Evolutionary conservation across 305 asterid species (phyloP).

Genomic region (Rubia peregrina): DNA sequence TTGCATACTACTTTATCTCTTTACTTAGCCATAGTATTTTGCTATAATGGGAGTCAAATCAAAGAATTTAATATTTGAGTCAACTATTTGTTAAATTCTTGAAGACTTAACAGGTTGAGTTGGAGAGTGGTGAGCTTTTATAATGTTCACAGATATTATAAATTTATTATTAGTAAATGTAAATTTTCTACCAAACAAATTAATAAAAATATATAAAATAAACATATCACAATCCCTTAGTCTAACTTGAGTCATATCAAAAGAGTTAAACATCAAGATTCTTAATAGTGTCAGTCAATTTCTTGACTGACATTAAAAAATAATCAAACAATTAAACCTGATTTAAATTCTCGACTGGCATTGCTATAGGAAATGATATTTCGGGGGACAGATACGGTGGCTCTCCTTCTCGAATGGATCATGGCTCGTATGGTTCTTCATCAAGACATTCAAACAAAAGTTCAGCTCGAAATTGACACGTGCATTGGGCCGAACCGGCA

Average conservation of each 20-base stretch:
- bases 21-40: not conserved
- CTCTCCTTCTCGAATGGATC: constrained; percentile 57
- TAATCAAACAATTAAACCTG: too few species aligned
- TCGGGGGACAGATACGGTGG: constrained; percentile 59
- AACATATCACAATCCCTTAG: too few species aligned
- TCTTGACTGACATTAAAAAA: too few species aligned
- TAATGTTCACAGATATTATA: too few species aligned
- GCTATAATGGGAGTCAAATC: constrained; percentile 2
- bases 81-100: not conserved
- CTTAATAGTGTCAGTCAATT: too few species aligned
- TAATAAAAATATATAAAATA: too few species aligned
- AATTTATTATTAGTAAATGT: too few species aligned
- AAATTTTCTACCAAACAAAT: too few species aligned
- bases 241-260: too few species aligned
- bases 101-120: not conserved
- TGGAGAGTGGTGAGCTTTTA: too few species aligned
- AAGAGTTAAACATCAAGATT: too few species aligned
- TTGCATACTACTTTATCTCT: not conserved
- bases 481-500: constrained; percentile 16
- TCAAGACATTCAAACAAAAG: constrained; percentile 48
- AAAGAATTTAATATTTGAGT: not conserved
- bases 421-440: constrained; percentile 52
- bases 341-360: too few species aligned
- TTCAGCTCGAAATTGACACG: constrained; percentile 36
- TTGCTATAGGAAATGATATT: constrained; percentile 50